Evolutionary conservation across 2,329 filamentous ascomycete species (phyloP).

Genomic region (Diaporthe citri): DNA sequence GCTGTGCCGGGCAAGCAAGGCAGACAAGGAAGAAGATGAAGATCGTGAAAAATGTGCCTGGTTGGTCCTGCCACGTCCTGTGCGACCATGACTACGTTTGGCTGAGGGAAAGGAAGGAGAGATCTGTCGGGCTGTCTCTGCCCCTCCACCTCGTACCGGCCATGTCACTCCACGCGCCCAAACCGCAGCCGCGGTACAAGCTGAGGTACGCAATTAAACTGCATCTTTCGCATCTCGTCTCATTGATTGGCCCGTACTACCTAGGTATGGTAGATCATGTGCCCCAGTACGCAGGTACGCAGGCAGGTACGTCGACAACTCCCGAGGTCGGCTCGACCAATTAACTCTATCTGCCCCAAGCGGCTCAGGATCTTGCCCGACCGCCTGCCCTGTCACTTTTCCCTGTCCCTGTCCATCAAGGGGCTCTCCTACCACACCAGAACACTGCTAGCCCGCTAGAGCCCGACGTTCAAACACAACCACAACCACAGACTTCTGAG

Average conservation of each 20-base stretch:
- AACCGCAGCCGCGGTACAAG: not conserved
- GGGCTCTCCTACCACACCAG: conserved; percentile 25
- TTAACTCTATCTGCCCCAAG: conserved; percentile 10
- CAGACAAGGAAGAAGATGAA: conserved; percentile 1
- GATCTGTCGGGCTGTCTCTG: not conserved
- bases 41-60: conserved; percentile 29
- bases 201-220: not conserved
- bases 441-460: not conserved
- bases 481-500: conserved; percentile 18
- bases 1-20: conserved; percentile 24
- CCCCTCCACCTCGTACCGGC: not conserved
- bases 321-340: conserved; percentile 20
- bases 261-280: conserved; percentile 26
- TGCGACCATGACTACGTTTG: conserved; percentile 12
- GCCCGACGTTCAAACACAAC: not conserved
- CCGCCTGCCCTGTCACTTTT: not conserved
- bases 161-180: not conserved
- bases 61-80: conserved; percentile 16
- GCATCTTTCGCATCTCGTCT: not conserved
- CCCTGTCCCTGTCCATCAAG: conserved; percentile 18
- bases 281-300: conserved; percentile 1
- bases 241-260: not conserved
- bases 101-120: not conserved
- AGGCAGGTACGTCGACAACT: not conserved
- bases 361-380: conserved; percentile 32